phyloP scores from a whole-genome alignment of 805 yeast species.

The Ogataea paraovalis region DNA sequence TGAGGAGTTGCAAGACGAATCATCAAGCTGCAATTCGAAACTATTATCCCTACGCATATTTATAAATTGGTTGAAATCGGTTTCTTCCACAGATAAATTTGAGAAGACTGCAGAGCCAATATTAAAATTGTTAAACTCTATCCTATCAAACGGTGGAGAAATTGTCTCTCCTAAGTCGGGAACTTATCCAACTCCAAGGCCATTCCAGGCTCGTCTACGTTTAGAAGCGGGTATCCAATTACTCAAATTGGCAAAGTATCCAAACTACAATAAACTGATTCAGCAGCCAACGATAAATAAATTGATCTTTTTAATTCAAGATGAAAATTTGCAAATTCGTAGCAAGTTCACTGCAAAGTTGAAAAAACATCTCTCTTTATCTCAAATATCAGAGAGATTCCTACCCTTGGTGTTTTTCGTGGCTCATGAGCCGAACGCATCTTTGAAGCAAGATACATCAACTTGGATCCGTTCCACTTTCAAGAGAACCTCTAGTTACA shows the following conservation, averaged over 20 bases:
- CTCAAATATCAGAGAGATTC: constrained; percentile 58
- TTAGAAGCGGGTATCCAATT: constrained; percentile 63
- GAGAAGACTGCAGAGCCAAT: constrained; percentile 55
- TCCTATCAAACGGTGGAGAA: constrained; percentile 77
- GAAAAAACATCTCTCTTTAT: constrained; percentile 47
- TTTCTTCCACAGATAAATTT: constrained; percentile 35
- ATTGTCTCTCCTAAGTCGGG: constrained; percentile 44
- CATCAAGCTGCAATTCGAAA: constrained; percentile 22
- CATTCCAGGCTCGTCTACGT: constrained; percentile 58
- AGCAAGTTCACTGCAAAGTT: constrained; percentile 44
- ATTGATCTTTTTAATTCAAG: constrained; percentile 60
- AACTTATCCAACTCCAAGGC: constrained; percentile 57
- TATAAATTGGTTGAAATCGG: constrained; percentile 47
- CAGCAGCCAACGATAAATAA: constrained; percentile 48
- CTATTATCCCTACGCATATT: constrained; percentile 48
- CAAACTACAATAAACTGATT: constrained; percentile 49
- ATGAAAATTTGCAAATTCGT: constrained; percentile 58
- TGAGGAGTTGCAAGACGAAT: constrained; percentile 15
- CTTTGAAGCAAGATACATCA: constrained; percentile 45
- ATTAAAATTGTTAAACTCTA: constrained; percentile 58
- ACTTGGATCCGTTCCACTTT: constrained; percentile 72
- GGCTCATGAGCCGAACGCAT: constrained; percentile 68
- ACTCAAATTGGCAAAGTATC: constrained; percentile 57
- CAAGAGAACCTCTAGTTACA: constrained; percentile 26
- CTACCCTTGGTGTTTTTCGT: constrained; percentile 64